These are phyloP conservation scores for Keithomyces neogunnii DNA, from an alignment of 2,329 filamentous ascomycete genomes.

Conservation along the genomic window DNA sequence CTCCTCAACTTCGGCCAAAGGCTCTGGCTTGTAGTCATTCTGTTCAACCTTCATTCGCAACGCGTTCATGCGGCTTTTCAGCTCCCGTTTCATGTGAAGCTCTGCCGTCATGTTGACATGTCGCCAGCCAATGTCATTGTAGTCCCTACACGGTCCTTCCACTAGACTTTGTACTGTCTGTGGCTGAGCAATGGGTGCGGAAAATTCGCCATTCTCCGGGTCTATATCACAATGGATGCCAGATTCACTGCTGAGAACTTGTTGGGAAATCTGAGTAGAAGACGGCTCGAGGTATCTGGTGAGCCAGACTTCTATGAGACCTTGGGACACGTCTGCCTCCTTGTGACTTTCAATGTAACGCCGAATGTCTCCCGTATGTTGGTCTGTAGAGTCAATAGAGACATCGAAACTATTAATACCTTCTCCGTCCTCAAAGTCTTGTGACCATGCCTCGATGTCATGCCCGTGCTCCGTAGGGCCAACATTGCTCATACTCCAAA, in stretches of 20 bases:
- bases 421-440: background rate
- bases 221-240: conserved; percentile 25
- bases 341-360: background rate
- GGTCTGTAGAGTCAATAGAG: background rate
- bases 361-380: background rate
- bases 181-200: conserved; percentile 24
- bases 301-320: conserved; percentile 2
- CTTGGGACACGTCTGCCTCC: background rate
- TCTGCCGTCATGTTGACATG: conserved; percentile 19
- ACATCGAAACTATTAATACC: background rate
- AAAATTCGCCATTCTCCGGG: conserved; percentile 24
- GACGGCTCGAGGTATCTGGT: background rate
- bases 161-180: conserved; percentile 14
- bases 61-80: conserved; percentile 11
- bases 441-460: background rate
- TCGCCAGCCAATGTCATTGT: conserved; percentile 17
- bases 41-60: background rate
- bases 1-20: background rate
- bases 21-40: background rate
- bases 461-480: background rate
- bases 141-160: conserved; percentile 4
- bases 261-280: background rate
- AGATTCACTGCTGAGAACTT: background rate
- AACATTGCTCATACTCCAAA: conserved; percentile 1
- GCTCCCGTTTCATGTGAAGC: conserved; percentile 16